Evolutionary conservation across 495 filamentous ascomycete species (phyloP), one percentile per base, ranked within the genome.

Genomic region (Daldinia caldariorum): DNA sequence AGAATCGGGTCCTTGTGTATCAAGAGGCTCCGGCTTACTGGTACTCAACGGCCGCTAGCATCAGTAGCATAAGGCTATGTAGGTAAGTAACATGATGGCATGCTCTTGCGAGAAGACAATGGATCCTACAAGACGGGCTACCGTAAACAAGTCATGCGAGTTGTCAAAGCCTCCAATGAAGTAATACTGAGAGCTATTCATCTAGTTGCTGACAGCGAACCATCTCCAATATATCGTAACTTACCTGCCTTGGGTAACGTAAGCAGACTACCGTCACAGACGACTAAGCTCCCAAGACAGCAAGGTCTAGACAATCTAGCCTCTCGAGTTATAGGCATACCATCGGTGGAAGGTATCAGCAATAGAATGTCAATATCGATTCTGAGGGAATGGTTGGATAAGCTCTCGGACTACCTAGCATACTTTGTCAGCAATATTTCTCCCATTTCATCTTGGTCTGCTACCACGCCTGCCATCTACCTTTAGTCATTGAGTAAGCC

Each of bases 181-280:
- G 34, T 57, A 57, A 37, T 57, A 13, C 38, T 39, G 6, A 37
- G 18, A 39, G 18, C 20, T 34, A 5, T 39, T 39, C 4, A 12
- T n/a, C 54, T 38, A 5, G 1, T 29, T 22, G 54, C 54, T 57
- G 32, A 57, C 54, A 35, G 7, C 12, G 4, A 14, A 14, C 54
- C 39, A 38, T 18, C 18, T 29, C 54, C 2, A 57, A 57, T 38
- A 22, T n/a, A n/a, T 57, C 34, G 54, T 38, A 14, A 57, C 4
- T 38, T 9, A 7, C 5, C 4, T 9, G 12, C 9, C 34, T 59
- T 32, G 18, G 31, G 45, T 66, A 51, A 66, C 43, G 63, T 66
- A 66, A 66, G 63, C 54, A 16, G 13, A 26, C 10, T 22, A n/a
- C 34, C 34, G 31, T 34, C 12, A 41, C 38, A n/a, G 20, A 59